phyloP scores from a whole-genome alignment of 345 rosid species.

The Eucalyptus erythrocorys region DNA sequence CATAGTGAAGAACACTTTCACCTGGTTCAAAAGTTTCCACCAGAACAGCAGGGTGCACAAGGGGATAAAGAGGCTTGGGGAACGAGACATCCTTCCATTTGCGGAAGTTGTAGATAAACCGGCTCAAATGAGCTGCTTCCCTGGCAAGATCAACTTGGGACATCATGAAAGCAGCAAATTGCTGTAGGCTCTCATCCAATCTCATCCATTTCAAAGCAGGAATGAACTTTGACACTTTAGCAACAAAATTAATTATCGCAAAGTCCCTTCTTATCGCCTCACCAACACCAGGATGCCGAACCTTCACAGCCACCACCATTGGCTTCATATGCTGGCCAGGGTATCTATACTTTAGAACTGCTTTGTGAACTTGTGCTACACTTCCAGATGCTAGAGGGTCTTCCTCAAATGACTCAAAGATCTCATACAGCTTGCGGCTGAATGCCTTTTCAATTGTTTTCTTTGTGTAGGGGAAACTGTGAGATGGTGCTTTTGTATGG shows the following conservation, averaged over 20 bases:
- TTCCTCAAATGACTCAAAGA: slow-evolving; percentile 85
- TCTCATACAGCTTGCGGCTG: slow-evolving; percentile 78
- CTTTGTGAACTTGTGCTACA: slow-evolving; percentile 95
- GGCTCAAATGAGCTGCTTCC: slow-evolving; percentile 96
- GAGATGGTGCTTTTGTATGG: slow-evolving; percentile 86
- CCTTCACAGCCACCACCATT: slow-evolving; percentile 87
- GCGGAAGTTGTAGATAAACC: slow-evolving; percentile 87
- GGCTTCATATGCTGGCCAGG: slow-evolving; percentile 70
- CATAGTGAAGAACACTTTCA: slow-evolving; percentile 74
- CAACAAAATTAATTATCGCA: slow-evolving; percentile 58
- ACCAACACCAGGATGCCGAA: slow-evolving; percentile 98
- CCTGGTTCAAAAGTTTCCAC: slow-evolving; percentile 95
- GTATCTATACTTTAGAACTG: slow-evolving; percentile 58
- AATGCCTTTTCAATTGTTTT: slow-evolving; percentile 78
- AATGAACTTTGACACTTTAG: slow-evolving; percentile 50
- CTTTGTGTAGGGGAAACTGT: slow-evolving; percentile 75
- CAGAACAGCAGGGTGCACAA: slow-evolving; percentile 94
- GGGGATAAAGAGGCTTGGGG: slow-evolving; percentile 94
- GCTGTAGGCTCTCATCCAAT: slow-evolving; percentile 93
- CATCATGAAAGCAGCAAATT: slow-evolving; percentile 93
- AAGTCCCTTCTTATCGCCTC: slow-evolving; percentile 89
- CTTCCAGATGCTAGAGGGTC: slow-evolving; percentile 98
- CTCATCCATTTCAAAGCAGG: slow-evolving; percentile 93
- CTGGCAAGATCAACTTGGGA: slow-evolving; percentile 99
- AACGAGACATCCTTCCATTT: slow-evolving; percentile 94